Evolutionary conservation across 306 rosid species (phyloP).

Genomic region (Glycine soja): DNA sequence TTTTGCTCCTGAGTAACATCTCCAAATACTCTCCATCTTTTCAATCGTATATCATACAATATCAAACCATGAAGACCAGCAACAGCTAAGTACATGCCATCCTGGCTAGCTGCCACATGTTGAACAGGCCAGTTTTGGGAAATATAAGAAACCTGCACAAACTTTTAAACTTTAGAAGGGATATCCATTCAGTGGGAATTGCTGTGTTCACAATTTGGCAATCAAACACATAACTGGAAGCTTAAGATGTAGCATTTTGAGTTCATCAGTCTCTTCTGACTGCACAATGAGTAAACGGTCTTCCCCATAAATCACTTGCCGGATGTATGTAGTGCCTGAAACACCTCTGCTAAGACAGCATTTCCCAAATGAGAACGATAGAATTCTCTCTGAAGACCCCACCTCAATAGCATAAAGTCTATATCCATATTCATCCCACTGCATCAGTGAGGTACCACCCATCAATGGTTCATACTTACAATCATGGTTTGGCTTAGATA

Average conservation of each 20-base stretch:
- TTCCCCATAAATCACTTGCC: constrained; percentile 93
- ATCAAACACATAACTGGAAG: constrained; percentile 84
- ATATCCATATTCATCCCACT: constrained; percentile 96
- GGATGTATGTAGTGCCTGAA: constrained; percentile 84
- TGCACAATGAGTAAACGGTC: constrained; percentile 90
- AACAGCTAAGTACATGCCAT: constrained; percentile 92
- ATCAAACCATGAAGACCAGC: constrained; percentile 95
- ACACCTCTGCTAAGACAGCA: constrained; percentile 99
- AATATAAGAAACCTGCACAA: constrained; percentile 89
- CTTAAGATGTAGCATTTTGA: constrained; percentile 90
- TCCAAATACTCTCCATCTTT: constrained; percentile 94
- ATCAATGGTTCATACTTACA: constrained; percentile 86
- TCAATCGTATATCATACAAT: constrained; percentile 84
- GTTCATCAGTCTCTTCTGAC: constrained; percentile 96
- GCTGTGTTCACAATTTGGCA: constrained; percentile 43
- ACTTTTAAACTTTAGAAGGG: constrained; percentile 48
- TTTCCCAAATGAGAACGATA: constrained; percentile 94
- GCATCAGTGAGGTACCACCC: constrained; percentile 91
- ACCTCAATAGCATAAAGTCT: constrained; percentile 88
- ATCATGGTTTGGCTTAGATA: constrained; percentile 79
- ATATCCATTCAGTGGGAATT: constrained; percentile 44
- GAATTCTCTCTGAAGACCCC: constrained; percentile 75
- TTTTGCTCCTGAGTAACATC: constrained; percentile 95
- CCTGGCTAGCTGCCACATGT: constrained; percentile 95
- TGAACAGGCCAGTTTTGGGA: constrained; percentile 98